phyloP scores from a whole-genome alignment of 805 yeast species.

The Candida quercuum region DNA sequence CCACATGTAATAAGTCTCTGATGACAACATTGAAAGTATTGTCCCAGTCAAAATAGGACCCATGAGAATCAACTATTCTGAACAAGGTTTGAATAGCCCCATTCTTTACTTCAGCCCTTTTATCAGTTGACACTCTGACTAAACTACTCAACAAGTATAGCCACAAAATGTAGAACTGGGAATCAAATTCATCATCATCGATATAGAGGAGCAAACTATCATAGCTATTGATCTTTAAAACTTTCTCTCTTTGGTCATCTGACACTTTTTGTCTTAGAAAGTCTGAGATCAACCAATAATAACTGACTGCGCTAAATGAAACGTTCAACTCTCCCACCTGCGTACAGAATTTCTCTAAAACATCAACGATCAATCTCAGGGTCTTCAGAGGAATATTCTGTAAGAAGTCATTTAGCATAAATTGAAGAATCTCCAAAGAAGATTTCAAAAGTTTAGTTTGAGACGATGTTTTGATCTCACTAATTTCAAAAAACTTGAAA shows the following conservation, averaged over 20 bases:
- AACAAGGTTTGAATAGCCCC: conserved; percentile 89
- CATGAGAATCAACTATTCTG: conserved; percentile 72
- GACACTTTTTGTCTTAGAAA: conserved; percentile 35
- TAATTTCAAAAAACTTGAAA: conserved; percentile 36
- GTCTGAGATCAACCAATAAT: conserved; percentile 90
- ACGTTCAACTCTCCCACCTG: conserved; percentile 77
- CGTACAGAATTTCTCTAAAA: conserved; percentile 62
- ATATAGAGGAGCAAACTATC: conserved; percentile 25
- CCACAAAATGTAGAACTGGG: conserved; percentile 46
- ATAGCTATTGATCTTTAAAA: conserved; percentile 12
- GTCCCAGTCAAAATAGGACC: conserved; percentile 58
- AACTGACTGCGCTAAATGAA: conserved; percentile 85
- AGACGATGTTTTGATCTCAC: conserved; percentile 14
- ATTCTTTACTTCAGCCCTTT: conserved; percentile 76
- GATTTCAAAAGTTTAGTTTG: conserved; percentile 43
- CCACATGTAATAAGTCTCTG: conserved; percentile 37
- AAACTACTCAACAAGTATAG: conserved; percentile 56
- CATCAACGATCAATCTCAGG: conserved; percentile 60
- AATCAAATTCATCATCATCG: conserved; percentile 17
- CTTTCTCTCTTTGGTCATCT: conserved; percentile 4
- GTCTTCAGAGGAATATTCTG: conserved; percentile 64
- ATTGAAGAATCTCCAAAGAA: conserved; percentile 77
- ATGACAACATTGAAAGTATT: conserved; percentile 62
- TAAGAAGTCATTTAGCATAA: conserved; percentile 82
- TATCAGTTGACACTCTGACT: conserved; percentile 57